phyloP scores from a whole-genome alignment of 148 eudicot genomes.

The Vaccinium macrocarpon region DNA sequence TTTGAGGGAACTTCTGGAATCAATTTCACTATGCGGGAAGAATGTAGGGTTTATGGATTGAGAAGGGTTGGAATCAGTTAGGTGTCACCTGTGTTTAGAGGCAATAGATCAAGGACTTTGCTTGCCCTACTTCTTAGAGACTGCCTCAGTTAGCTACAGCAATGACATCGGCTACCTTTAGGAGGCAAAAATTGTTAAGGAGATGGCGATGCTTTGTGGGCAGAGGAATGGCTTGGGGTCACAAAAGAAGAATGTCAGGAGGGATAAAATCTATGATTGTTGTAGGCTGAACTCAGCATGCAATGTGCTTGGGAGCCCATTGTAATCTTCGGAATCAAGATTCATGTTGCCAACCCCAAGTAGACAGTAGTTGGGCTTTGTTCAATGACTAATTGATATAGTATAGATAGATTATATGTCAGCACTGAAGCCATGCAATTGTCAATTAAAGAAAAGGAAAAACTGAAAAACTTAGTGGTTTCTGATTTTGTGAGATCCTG shows the following conservation, averaged over 20 bases:
- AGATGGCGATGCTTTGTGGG: neutral
- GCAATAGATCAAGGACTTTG: neutral
- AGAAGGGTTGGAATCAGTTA: neutral
- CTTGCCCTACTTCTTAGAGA: too few species aligned
- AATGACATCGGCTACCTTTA: neutral
- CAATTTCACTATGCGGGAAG: neutral
- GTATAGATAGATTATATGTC: neutral
- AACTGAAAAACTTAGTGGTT: neutral
- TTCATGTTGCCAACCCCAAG: neutral
- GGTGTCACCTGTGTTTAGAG: neutral
- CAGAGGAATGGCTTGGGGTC: neutral
- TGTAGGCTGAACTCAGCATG: neutral
- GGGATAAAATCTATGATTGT: neutral
- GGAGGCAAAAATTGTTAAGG: neutral
- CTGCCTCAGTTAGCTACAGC: too few species aligned
- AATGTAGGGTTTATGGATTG: neutral
- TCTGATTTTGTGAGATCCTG: neutral
- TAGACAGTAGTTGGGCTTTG: neutral
- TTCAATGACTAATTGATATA: neutral
- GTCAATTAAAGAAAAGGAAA: neutral
- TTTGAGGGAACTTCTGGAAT: neutral
- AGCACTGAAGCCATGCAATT: neutral
- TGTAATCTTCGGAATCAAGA: neutral
- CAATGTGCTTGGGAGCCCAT: neutral
- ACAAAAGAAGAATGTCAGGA: neutral